Conservation (phyloP, 805 yeast species). For the Ogataea ganodermae region DNA sequence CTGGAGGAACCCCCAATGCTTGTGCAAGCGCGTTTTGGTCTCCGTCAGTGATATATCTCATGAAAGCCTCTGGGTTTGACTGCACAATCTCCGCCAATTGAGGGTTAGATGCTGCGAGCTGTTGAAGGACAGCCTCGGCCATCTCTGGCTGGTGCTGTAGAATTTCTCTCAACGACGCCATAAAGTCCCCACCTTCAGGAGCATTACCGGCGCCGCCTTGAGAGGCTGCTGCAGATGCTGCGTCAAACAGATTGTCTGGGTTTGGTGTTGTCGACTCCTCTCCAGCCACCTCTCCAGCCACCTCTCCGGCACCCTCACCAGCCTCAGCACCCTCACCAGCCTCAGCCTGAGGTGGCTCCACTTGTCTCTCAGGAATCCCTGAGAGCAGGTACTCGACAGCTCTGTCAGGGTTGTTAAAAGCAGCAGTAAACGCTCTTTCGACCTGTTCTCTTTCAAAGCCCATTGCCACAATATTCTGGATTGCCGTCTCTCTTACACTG, state of each 20-base stretch:
- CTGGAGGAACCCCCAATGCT: conserved; percentile 43
- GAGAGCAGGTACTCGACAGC: conserved; percentile 94
- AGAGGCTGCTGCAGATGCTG: conserved; percentile 38
- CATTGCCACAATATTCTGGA: conserved; percentile 88
- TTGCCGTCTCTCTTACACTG: conserved; percentile 71
- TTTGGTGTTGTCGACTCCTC: conserved; percentile 34
- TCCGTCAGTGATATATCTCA: conserved; percentile 68
- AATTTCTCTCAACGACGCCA: conserved; percentile 69
- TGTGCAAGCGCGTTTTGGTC: conserved; percentile 55
- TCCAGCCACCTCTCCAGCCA: conserved; percentile 22
- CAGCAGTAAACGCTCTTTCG: conserved; percentile 89
- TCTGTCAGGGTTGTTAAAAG: conserved; percentile 95
- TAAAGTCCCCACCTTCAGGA: conserved; percentile 37
- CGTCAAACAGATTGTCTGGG: conserved; percentile 55
- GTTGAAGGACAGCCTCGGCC: conserved; percentile 80
- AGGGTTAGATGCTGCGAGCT: conserved; percentile 79
- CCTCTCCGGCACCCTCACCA: conserved; percentile 20
- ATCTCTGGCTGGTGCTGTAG: conserved; percentile 86
- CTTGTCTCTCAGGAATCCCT: conserved; percentile 71
- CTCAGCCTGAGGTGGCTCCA: conserved; percentile 14
- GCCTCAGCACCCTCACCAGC: conserved; percentile 27
- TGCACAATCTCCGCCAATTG: conserved; percentile 79
- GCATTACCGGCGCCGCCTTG: conserved; percentile 36
- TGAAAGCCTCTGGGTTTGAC: conserved; percentile 86
- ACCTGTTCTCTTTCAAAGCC: conserved; percentile 89